Evolutionary conservation across 2,329 filamentous ascomycete genomes (phyloP), one percentile per base, ranked within the genome.

Genomic region (Gliomastix tumulicola): DNA sequence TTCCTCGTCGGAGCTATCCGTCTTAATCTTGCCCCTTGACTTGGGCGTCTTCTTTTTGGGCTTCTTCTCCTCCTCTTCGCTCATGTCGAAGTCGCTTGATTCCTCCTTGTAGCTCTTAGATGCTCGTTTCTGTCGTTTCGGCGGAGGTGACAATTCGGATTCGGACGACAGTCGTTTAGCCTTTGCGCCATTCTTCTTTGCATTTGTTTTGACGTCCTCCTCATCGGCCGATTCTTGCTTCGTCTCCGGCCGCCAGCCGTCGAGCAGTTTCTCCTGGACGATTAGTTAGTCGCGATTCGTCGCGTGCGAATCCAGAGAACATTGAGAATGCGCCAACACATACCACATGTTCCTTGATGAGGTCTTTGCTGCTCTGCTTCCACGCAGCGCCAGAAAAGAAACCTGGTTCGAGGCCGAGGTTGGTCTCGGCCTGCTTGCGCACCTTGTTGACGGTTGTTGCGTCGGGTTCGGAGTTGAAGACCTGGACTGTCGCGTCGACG

Each of bases 321-420:
- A n/a, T 13, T 15, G 10, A 16, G 19, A 7, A 19, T 16, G 12
- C 19, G 18, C 25, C 17, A 9, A 7, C 4, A 63, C 71, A 43
- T 63, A 80, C 77, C n/a, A 71, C 66, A 33, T 65, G 59, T 15
- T 59, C 56, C 36, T 70, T 70, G 43, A 82, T 77, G n/a, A 79
- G 47, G 2, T 54, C 50, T 48, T 80, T 81, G 53, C 75, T 80
- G 44, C 63, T 69, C 5, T 58, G 52, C 51, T 81, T 80, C 78
- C 78, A 82, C 13, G 68, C 55, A 0, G 44, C 55, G 3, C 50
- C 44, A 12, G 59, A 57, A 34, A 81, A 68, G 42, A 79, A 77
- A 0, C 65, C 71, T 2, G 65, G 54, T 1, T 69, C 63, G 3
- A 81, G 62, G 2, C 51, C 55, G 1, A 74, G 55, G 30, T 68